Evolutionary conservation across 306 rosid species (phyloP).

Genomic region (Cucumis cinereus): DNA sequence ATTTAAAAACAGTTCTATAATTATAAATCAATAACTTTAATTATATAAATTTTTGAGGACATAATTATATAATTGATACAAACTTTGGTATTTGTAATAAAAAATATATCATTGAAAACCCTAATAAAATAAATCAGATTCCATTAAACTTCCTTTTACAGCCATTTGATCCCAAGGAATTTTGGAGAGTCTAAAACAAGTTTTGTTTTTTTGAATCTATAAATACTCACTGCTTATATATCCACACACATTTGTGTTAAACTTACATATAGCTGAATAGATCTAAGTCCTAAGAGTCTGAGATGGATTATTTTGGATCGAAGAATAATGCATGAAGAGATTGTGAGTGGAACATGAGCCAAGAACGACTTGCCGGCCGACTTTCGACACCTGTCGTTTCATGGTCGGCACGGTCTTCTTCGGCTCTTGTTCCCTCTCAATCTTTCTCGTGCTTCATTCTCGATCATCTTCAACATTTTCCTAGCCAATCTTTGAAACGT

Average conservation of each 20-base stretch:
- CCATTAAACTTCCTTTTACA: not conserved
- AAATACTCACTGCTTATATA: not conserved
- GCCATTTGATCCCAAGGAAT: not conserved
- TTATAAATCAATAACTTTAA: too few relatives aligned
- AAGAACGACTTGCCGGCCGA: conserved; percentile 1
- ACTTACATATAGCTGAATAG: not conserved
- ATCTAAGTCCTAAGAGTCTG: not conserved
- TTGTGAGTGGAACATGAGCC: not conserved
- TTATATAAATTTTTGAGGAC: too few relatives aligned
- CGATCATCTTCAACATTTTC: not conserved
- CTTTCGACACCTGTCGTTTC: not conserved
- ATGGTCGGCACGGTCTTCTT: not conserved
- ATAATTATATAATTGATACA: too few relatives aligned
- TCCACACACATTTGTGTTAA: not conserved
- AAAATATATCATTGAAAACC: not conserved
- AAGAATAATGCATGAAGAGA: not conserved
- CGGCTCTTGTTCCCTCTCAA: not conserved
- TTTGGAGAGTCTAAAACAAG: not conserved
- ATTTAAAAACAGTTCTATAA: too few relatives aligned
- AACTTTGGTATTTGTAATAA: too few relatives aligned
- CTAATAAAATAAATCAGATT: not conserved
- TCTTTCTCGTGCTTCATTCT: not conserved
- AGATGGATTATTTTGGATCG: not conserved
- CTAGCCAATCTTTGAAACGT: not conserved
- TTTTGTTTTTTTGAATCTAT: not conserved